Conservation (phyloP, 129 eudicot species). For the Chrysanthemum lavandulifolium region DNA sequence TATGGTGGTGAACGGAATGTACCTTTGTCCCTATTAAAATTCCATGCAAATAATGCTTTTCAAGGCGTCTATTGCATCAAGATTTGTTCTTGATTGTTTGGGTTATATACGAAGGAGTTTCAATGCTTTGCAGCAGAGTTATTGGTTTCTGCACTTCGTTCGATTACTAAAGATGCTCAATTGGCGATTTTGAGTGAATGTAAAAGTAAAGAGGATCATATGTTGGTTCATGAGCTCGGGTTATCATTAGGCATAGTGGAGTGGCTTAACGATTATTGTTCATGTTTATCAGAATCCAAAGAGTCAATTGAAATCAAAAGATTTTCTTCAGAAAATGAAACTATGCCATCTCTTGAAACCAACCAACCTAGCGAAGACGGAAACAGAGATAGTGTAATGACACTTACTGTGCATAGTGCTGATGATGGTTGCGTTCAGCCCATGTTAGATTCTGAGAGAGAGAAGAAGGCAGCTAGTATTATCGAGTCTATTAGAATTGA, state of each 20-base stretch:
- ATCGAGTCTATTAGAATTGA: constrained; percentile 77
- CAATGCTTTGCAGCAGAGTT: constrained; percentile 66
- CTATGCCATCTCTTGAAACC: constrained; percentile 16
- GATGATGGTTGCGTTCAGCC: constrained; percentile 21
- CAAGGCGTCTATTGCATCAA: constrained; percentile 38
- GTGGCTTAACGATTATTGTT: constrained; percentile 62
- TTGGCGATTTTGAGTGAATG: constrained; percentile 60
- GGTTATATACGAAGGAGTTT: constrained; percentile 59
- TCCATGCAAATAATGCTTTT: constrained; percentile 41
- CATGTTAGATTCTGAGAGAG: constrained; percentile 27
- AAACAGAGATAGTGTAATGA: constrained; percentile 18
- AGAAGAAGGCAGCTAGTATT: constrained; percentile 41
- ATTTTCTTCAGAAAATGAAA: background rate
- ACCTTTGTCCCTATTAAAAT: constrained; percentile 63
- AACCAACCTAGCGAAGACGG: constrained; percentile 22
- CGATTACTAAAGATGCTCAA: constrained; percentile 51
- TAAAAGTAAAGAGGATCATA: constrained; percentile 48
- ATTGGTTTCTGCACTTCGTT: constrained; percentile 64
- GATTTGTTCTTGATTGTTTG: constrained; percentile 67
- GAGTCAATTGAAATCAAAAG: constrained; percentile 27
- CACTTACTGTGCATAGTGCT: constrained; percentile 18
- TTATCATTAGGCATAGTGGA: constrained; percentile 71
- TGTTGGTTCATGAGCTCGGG: constrained; percentile 85
- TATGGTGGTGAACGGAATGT: constrained; percentile 65
- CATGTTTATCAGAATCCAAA: constrained; percentile 26